A percentile compares a stretch with the other conserved stretches of the same genome.
phyloP scores from a whole-genome alignment of 2,329 filamentous ascomycete genomes.

The Colletotrichum chlorophyti region DNA sequence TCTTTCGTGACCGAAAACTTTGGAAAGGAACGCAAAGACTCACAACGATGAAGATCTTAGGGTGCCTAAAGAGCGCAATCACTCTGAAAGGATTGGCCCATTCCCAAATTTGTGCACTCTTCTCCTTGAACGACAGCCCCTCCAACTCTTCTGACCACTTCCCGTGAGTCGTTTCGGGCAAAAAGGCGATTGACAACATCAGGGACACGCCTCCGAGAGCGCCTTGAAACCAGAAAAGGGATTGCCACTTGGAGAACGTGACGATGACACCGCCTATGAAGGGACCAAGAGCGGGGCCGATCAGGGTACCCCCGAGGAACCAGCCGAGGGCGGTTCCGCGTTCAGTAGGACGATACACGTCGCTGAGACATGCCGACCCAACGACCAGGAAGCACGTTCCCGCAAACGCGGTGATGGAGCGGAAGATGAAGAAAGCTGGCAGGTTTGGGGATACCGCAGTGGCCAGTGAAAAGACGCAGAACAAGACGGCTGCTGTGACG shows the following conservation, averaged over 20 bases:
- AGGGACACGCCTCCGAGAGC: constrained; percentile 64
- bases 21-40: background rate
- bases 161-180: constrained; percentile 73
- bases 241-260: constrained; percentile 70
- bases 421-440: constrained; percentile 70
- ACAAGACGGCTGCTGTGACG: constrained; percentile 47
- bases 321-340: constrained; percentile 71
- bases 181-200: constrained; percentile 62
- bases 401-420: constrained; percentile 73
- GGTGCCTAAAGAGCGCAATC: constrained; percentile 67
- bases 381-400: constrained; percentile 73
- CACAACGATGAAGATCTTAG: constrained; percentile 65
- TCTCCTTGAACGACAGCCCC: constrained; percentile 56
- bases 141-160: constrained; percentile 67
- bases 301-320: constrained; percentile 70
- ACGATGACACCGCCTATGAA: constrained; percentile 75
- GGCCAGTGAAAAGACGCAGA: constrained; percentile 69
- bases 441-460: constrained; percentile 73
- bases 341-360: constrained; percentile 65
- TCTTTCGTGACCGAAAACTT: background rate
- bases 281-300: constrained; percentile 68
- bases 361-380: constrained; percentile 66
- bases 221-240: constrained; percentile 75
- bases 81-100: constrained; percentile 74
- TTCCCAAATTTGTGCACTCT: constrained; percentile 39